phyloP scores from a whole-genome alignment of 2,329 filamentous ascomycete species.

The Sporothrix variecibatus region DNA sequence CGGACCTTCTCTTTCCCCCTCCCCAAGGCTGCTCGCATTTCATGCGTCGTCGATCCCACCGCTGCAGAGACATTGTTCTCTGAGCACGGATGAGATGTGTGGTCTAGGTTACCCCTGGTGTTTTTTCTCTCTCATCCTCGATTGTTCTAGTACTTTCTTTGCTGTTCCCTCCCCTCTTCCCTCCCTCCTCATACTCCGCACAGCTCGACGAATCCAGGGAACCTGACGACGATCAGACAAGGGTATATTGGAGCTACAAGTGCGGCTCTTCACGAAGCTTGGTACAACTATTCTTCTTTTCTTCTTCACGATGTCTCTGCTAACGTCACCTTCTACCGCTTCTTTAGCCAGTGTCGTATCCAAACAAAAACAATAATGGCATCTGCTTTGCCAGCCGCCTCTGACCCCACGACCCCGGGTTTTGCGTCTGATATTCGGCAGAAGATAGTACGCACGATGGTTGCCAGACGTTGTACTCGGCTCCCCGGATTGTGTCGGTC shows the following conservation, averaged over 20 bases:
- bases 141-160: neutral
- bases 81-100: neutral
- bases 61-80: neutral
- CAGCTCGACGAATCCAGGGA: neutral
- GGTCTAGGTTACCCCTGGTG: neutral
- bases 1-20: neutral
- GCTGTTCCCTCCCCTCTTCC: neutral
- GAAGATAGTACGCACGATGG: neutral
- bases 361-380: neutral
- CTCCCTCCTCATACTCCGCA: neutral
- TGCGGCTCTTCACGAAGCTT: neutral
- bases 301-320: neutral
- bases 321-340: slow-evolving; percentile 5
- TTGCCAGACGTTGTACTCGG: neutral
- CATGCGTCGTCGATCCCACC: slow-evolving; percentile 2
- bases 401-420: slow-evolving; percentile 1
- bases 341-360: slow-evolving; percentile 9
- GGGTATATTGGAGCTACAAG: neutral
- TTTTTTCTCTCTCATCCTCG: neutral
- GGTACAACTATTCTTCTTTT: neutral
- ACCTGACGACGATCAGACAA: slow-evolving; percentile 8
- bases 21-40: neutral
- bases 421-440: slow-evolving; percentile 7
- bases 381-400: neutral
- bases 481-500: slow-evolving; percentile 3